These are phyloP conservation scores for Termitomyces heimii DNA, from an alignment of 768 basidiomycete genomes.

Conservation along the genomic window DNA sequence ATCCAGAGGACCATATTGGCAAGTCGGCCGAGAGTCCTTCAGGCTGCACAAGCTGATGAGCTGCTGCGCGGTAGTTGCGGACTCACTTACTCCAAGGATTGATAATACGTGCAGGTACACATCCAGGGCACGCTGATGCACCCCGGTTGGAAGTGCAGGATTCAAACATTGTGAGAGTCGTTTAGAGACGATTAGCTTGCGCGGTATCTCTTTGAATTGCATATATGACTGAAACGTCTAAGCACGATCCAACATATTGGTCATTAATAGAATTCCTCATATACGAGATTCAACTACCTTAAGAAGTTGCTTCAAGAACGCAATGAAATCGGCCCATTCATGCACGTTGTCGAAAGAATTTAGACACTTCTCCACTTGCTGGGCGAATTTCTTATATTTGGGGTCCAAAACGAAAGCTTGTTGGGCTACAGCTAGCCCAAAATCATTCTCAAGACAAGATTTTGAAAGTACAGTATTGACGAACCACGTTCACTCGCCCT, in stretches of 20 bases:
- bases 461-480: constrained; percentile 13
- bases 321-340: constrained; percentile 99
- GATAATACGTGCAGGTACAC: constrained; percentile 90
- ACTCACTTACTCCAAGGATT: constrained; percentile 76
- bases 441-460: background rate
- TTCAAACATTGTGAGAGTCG: constrained; percentile 94
- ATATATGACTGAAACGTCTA: constrained; percentile 91
- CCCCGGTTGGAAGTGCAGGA: constrained; percentile 94
- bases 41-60: constrained; percentile 38
- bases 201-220: constrained; percentile 94
- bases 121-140: constrained; percentile 93
- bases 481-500: constrained; percentile 46
- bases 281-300: constrained; percentile 48
- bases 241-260: background rate
- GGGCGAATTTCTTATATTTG: constrained; percentile 90
- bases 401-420: constrained; percentile 72
- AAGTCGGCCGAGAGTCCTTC: constrained; percentile 87
- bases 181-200: constrained; percentile 92
- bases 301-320: constrained; percentile 89
- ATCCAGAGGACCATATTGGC: constrained; percentile 88
- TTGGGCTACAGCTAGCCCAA: constrained; percentile 36
- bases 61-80: background rate
- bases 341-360: constrained; percentile 93
- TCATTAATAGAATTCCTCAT: background rate
- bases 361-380: constrained; percentile 89